A percentile compares a stretch with the other conserved stretches of the same genome.
Evolutionary conservation across 192 early-diverging fungal species (phyloP).

Genomic region (Dissophora globulifera): DNA sequence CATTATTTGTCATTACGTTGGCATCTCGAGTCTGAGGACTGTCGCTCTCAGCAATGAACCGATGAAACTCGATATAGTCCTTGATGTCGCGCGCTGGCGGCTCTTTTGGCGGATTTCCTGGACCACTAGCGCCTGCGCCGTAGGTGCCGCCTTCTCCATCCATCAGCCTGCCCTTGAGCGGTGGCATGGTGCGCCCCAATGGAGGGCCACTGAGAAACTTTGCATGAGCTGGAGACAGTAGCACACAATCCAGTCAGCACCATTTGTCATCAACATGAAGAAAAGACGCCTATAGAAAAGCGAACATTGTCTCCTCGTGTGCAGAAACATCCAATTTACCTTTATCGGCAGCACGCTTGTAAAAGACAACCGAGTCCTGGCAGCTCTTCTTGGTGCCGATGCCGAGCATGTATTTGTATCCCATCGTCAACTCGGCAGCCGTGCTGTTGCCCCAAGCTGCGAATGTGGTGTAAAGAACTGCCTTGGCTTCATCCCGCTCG

Average conservation of each 20-base stretch:
- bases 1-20: conserved; percentile 50
- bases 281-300: too few species aligned
- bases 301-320: too few species aligned
- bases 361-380: conserved; percentile 79
- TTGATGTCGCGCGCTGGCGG: conserved; percentile 59
- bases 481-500: conserved; percentile 75
- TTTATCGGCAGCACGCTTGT: conserved; percentile 82
- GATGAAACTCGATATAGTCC: conserved; percentile 85
- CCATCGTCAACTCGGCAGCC: conserved; percentile 84
- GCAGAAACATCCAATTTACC: conserved; percentile 56
- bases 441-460: conserved; percentile 80
- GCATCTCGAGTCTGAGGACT: conserved; percentile 61
- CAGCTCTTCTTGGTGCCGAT: conserved; percentile 86
- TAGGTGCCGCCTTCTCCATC: conserved; percentile 87
- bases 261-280: too few species aligned
- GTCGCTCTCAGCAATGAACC: conserved; percentile 71
- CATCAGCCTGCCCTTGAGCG: conserved; percentile 72
- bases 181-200: conserved; percentile 78
- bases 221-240: conserved; percentile 74
- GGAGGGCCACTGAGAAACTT: conserved; percentile 82
- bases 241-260: too few species aligned
- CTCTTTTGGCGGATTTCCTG: conserved; percentile 16
- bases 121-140: conserved; percentile 81
- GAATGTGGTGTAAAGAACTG: conserved; percentile 68
- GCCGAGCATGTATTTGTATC: conserved; percentile 84